These are phyloP conservation scores for Trichoderma sp. DNA, from an alignment of 2,329 filamentous ascomycete species.

Conservation along the genomic window DNA sequence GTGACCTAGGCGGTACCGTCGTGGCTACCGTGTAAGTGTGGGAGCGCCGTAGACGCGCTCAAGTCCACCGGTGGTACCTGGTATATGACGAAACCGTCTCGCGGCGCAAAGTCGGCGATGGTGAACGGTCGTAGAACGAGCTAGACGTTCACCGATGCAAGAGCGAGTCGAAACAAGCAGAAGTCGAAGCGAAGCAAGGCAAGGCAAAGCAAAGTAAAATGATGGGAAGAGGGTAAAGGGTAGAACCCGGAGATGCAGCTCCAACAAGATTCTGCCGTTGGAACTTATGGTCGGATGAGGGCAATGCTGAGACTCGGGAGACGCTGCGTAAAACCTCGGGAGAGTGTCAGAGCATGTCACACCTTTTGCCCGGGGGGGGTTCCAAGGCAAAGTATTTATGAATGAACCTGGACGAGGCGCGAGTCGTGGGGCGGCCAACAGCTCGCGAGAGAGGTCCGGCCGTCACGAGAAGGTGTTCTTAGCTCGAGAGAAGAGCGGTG, in stretches of 20 bases:
- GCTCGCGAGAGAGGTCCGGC: background rate
- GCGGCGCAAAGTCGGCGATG: constrained; percentile 16
- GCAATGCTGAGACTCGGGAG: constrained; percentile 4
- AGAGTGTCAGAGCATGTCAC: constrained; percentile 12
- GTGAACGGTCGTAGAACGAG: background rate
- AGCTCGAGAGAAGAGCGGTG: constrained; percentile 11
- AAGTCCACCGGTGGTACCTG: constrained; percentile 7
- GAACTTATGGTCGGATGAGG: background rate
- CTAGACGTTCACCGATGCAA: background rate
- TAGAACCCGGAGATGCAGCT: background rate
- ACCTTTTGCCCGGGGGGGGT: background rate
- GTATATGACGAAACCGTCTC: background rate
- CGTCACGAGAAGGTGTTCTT: background rate
- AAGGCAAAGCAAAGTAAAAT: background rate
- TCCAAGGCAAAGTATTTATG: constrained; percentile 18
- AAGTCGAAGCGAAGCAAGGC: background rate
- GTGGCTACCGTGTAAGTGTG: constrained; percentile 1
- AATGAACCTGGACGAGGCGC: constrained; percentile 2
- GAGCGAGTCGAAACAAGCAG: background rate
- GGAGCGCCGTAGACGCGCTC: background rate
- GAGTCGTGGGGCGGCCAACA: constrained; percentile 12
- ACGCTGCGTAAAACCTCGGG: background rate
- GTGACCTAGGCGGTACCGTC: constrained; percentile 4
- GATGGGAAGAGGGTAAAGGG: background rate
- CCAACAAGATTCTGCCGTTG: background rate